Evolutionary conservation across 2,329 filamentous ascomycete species (phyloP).

Genomic region (Emmonsia crescens): DNA sequence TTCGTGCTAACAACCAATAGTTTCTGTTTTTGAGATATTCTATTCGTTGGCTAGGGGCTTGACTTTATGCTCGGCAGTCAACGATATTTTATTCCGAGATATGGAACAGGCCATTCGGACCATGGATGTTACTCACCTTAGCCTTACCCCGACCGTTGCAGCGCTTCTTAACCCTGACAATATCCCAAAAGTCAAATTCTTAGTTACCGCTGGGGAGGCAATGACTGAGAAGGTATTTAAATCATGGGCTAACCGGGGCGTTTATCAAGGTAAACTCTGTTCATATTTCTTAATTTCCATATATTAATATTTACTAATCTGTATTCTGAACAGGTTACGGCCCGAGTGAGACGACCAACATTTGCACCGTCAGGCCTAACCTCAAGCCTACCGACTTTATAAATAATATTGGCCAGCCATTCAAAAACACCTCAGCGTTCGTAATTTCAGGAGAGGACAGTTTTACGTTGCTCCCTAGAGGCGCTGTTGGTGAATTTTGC

Average conservation of each 20-base stretch:
- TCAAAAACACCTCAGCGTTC: slow-evolving; percentile 66
- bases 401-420: slow-evolving; percentile 64
- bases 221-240: slow-evolving; percentile 61
- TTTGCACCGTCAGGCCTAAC: slow-evolving; percentile 60
- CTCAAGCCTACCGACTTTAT: slow-evolving; percentile 50
- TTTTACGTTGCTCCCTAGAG: slow-evolving; percentile 51
- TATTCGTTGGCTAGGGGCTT: slow-evolving; percentile 71
- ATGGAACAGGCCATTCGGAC: slow-evolving; percentile 55
- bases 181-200: slow-evolving; percentile 59
- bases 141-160: slow-evolving; percentile 76
- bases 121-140: slow-evolving; percentile 64
- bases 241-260: slow-evolving; percentile 54
- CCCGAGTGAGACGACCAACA: slow-evolving; percentile 78
- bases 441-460: slow-evolving; percentile 41
- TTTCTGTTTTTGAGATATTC: slow-evolving; percentile 85
- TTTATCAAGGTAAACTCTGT: slow-evolving; percentile 53
- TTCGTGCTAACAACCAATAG: slow-evolving; percentile 24
- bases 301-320: background rate
- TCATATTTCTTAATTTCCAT: background rate
- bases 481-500: slow-evolving; percentile 70
- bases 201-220: slow-evolving; percentile 73
- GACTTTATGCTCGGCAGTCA: slow-evolving; percentile 63
- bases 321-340: slow-evolving; percentile 50
- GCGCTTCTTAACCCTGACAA: slow-evolving; percentile 58
- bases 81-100: slow-evolving; percentile 63